phyloP scores from a whole-genome alignment of 2,329 filamentous ascomycete genomes.

The Calonectria fujianensis region DNA sequence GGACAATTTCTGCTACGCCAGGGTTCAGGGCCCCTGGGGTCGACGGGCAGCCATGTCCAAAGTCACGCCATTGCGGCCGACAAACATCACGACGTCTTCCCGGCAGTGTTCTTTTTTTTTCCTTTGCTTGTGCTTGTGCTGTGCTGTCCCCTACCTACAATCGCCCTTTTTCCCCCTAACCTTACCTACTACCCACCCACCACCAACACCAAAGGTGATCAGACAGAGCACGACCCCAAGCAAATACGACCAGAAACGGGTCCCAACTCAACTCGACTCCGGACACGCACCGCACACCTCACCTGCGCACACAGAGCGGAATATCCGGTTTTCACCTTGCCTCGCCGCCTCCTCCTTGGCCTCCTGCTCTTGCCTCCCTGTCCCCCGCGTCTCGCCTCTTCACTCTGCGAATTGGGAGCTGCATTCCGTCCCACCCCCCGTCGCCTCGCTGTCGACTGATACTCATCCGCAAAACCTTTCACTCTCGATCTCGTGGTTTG shows the following conservation, averaged over 20 bases:
- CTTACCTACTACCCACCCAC: conserved; percentile 21
- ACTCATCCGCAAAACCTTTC: conserved; percentile 54
- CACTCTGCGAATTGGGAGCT: conserved; percentile 54
- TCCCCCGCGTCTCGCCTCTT: conserved; percentile 46
- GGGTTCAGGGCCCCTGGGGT: conserved; percentile 54
- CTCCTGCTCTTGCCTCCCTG: conserved; percentile 39
- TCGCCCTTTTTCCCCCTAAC: conserved; percentile 22
- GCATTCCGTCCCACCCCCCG: conserved; percentile 48
- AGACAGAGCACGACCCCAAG: conserved; percentile 23
- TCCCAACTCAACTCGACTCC: conserved; percentile 30
- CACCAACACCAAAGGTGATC: conserved; percentile 20
- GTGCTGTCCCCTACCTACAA: conserved; percentile 31
- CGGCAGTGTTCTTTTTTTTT: conserved; percentile 48
- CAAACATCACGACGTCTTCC: conserved; percentile 53
- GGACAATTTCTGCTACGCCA: conserved; percentile 56
- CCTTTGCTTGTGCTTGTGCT: conserved; percentile 33
- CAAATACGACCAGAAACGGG: conserved; percentile 25
- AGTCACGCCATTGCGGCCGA: conserved; percentile 56
- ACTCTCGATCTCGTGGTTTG: conserved; percentile 44
- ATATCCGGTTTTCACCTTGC: conserved; percentile 31
- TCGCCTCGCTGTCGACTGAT: conserved; percentile 53
- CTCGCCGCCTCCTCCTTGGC: conserved; percentile 20
- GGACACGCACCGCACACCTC: conserved; percentile 32
- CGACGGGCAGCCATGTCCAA: conserved; percentile 52
- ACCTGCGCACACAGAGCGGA: conserved; percentile 25